These are phyloP conservation scores for Xylaria flabelliformis DNA, from an alignment of 495 filamentous ascomycete species.

Conservation along the genomic window DNA sequence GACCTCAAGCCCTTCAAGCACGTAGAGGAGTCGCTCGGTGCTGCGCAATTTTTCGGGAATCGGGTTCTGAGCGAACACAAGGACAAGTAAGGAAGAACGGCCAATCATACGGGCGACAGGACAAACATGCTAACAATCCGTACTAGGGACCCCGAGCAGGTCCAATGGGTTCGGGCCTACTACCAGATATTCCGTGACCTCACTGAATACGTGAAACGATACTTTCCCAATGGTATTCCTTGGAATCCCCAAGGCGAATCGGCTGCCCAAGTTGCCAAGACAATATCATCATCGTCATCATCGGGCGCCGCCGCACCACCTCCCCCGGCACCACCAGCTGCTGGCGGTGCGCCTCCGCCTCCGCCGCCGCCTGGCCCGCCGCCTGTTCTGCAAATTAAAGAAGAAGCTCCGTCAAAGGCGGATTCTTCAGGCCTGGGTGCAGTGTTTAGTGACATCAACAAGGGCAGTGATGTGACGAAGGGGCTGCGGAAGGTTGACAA, in stretches of 20 bases:
- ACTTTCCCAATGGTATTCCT: slow-evolving; percentile 76
- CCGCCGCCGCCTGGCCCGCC: slow-evolving; percentile 73
- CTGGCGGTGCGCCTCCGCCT: slow-evolving; percentile 68
- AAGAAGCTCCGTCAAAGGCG: slow-evolving; percentile 40
- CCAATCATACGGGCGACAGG: too few relatives aligned
- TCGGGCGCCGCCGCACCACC: slow-evolving; percentile 33
- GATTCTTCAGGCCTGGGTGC: slow-evolving; percentile 70
- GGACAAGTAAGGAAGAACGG: slow-evolving; percentile 70
- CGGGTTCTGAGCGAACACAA: slow-evolving; percentile 86
- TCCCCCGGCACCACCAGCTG: slow-evolving; percentile 60
- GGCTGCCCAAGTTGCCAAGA: slow-evolving; percentile 69
- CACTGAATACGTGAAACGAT: slow-evolving; percentile 77
- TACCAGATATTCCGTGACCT: slow-evolving; percentile 86
- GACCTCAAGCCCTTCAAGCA: slow-evolving; percentile 81
- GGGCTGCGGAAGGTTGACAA: slow-evolving; percentile 91
- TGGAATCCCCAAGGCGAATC: slow-evolving; percentile 89
- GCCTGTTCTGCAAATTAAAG: slow-evolving; percentile 56
- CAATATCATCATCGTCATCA: slow-evolving; percentile 39
- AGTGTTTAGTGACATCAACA: slow-evolving; percentile 90
- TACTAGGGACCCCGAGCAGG: slow-evolving; percentile 72
- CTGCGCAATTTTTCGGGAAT: slow-evolving; percentile 91
- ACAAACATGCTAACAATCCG: slow-evolving; percentile 5
- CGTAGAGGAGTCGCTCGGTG: slow-evolving; percentile 75
- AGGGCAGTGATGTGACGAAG: slow-evolving; percentile 82
- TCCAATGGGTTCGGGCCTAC: slow-evolving; percentile 87